Evolutionary conservation across 257 asterid genomes (phyloP).

Genomic region (Solanum pennellii): DNA sequence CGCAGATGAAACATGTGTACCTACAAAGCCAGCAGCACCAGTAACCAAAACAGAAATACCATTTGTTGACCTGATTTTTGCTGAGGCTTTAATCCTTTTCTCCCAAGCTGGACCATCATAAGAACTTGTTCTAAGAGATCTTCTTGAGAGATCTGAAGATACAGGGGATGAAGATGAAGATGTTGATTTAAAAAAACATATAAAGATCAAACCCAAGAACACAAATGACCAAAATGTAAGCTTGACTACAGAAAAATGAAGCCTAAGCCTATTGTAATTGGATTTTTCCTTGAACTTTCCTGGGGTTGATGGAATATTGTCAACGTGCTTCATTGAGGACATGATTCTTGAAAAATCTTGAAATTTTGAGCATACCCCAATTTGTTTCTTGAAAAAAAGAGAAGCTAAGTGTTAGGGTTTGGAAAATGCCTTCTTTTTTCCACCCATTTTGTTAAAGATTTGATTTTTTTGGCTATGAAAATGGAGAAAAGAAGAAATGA

Average conservation of each 20-base stretch:
- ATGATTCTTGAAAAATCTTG: conserved; percentile 15
- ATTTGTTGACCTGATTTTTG: conserved; percentile 31
- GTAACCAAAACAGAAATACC: conserved; percentile 47
- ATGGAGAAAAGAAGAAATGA: conserved; percentile 5
- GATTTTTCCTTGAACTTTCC: conserved; percentile 63
- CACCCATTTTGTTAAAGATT: background rate
- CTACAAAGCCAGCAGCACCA: conserved; percentile 61
- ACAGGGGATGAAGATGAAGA: conserved; percentile 20
- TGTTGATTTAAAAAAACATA: conserved; percentile 36
- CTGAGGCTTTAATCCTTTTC: conserved; percentile 32
- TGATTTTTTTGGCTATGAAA: conserved; percentile 5
- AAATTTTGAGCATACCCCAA: conserved; percentile 21
- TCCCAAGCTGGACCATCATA: conserved; percentile 25
- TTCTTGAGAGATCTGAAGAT: conserved; percentile 35
- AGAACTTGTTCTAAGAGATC: conserved; percentile 41
- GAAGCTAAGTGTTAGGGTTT: conserved; percentile 1
- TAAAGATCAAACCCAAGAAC: conserved; percentile 34
- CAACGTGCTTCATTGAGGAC: conserved; percentile 80
- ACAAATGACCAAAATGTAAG: conserved; percentile 44
- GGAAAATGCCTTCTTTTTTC: conserved; percentile 16
- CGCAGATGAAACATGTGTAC: conserved; percentile 52
- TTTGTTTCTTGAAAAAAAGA: background rate
- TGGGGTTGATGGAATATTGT: conserved; percentile 59
- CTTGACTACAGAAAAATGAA: conserved; percentile 32
- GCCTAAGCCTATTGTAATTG: conserved; percentile 25